Conservation (phyloP, 2,329 filamentous ascomycete genomes). For the Chalaropsis thielavioides region DNA sequence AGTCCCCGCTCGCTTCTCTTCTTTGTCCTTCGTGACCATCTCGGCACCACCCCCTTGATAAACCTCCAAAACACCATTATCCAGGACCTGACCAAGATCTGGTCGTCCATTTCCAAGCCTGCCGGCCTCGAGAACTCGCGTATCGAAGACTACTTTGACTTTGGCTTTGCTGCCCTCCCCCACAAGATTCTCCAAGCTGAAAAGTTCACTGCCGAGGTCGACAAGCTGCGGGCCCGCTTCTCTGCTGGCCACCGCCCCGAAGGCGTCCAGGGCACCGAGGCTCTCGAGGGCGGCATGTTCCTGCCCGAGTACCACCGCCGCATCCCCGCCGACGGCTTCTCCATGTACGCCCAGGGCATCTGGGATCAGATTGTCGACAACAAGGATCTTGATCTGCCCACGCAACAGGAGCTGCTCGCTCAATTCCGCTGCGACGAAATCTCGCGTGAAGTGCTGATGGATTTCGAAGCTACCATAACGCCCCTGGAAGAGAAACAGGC, state of each 20-base stretch:
- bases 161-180: conserved; percentile 86
- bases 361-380: conserved; percentile 99
- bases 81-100: conserved; percentile 82
- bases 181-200: conserved; percentile 96
- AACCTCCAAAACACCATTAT: conserved; percentile 84
- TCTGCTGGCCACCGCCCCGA: conserved; percentile 62
- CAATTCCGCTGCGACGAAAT: conserved; percentile 99
- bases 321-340: conserved; percentile 94
- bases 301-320: conserved; percentile 87
- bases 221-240: conserved; percentile 68
- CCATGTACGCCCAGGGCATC: conserved; percentile 79
- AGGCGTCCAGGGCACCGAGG: conserved; percentile 44
- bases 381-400: conserved; percentile 92
- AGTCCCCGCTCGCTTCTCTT: conserved; percentile 85
- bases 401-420: conserved; percentile 88
- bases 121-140: conserved; percentile 70
- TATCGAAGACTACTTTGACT: conserved; percentile 97
- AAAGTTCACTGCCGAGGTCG: conserved; percentile 69
- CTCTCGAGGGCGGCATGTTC: conserved; percentile 69
- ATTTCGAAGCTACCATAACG: conserved; percentile 66
- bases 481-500: conserved; percentile 80
- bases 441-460: conserved; percentile 67
- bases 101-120: conserved; percentile 85
- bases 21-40: conserved; percentile 95
- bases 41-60: conserved; percentile 76